Evolutionary conservation across 75 land plant genomes (phyloP).

Genomic region (Chamaecyparis obtusa): DNA sequence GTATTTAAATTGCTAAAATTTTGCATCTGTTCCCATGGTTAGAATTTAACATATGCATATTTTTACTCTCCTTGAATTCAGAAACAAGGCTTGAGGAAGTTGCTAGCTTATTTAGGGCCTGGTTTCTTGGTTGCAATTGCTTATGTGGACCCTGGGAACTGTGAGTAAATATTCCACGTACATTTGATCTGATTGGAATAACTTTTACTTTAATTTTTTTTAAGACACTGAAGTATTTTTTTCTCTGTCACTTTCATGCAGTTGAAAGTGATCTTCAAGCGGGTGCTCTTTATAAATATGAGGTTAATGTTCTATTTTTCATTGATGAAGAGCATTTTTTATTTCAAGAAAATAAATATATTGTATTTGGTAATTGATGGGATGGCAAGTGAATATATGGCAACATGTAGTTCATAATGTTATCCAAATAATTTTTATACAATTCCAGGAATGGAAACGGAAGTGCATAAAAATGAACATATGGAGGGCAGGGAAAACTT

Average conservation of each 20-base stretch:
- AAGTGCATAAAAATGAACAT: not conserved
- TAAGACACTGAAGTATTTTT: not conserved
- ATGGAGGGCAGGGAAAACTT: not conserved
- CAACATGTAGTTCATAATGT: not conserved
- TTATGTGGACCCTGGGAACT: conserved; percentile 24
- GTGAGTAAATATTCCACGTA: conserved; percentile 17
- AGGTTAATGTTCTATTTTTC: not conserved
- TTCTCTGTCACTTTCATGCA: not conserved
- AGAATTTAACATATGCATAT: not conserved
- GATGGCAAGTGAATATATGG: not conserved
- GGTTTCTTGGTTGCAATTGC: conserved; percentile 28
- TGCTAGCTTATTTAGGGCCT: conserved; percentile 22
- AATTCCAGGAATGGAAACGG: not conserved
- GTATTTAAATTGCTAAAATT: not conserved
- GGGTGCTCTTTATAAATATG: conserved; percentile 17
- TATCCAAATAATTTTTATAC: not conserved
- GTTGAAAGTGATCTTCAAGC: conserved; percentile 24
- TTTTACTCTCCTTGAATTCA: conserved; percentile 7
- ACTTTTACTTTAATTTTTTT: not conserved
- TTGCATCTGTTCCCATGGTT: not conserved
- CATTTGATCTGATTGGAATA: not conserved
- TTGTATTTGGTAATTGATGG: not conserved
- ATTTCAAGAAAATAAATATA: not conserved
- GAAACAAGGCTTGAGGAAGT: conserved; percentile 18
- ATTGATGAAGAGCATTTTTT: not conserved